Evolutionary conservation across 176 grass and related monocot genomes (phyloP).

Genomic region (Themeda triandra): DNA sequence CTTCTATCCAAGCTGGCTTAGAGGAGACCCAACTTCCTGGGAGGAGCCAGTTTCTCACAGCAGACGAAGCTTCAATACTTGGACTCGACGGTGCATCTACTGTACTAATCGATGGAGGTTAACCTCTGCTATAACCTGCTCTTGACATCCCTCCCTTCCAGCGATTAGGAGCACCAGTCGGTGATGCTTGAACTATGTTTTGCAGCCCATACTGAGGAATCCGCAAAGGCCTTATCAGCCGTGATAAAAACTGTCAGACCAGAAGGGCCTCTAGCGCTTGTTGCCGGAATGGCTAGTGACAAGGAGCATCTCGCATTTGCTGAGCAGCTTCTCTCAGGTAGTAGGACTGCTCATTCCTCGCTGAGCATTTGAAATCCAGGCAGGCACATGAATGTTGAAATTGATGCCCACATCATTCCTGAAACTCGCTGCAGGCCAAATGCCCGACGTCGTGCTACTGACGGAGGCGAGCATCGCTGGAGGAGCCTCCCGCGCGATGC

Average conservation of each 20-base stretch:
- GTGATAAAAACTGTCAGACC: conserved; percentile 52
- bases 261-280: conserved; percentile 52
- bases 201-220: no score
- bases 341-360: background rate
- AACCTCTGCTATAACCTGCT: no score
- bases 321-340: conserved; percentile 72
- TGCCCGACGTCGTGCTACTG: conserved; percentile 57
- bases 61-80: conserved; percentile 40
- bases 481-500: conserved; percentile 49
- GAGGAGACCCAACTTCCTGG: conserved; percentile 52
- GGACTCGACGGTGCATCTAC: conserved; percentile 23
- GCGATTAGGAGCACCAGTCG: background rate
- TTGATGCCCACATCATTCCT: no score
- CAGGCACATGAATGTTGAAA: background rate
- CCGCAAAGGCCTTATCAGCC: conserved; percentile 37
- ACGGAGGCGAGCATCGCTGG: conserved; percentile 68
- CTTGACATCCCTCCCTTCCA: no score
- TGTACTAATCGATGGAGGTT: conserved; percentile 50
- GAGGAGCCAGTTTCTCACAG: conserved; percentile 66
- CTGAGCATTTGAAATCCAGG: background rate
- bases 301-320: conserved; percentile 76
- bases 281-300: conserved; percentile 81
- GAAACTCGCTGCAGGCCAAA: conserved; percentile 39
- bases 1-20: conserved; percentile 58
- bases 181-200: no score